These are phyloP conservation scores for Neurospora sp. DNA, from an alignment of 2,329 filamentous ascomycete genomes.

Conservation along the genomic window DNA sequence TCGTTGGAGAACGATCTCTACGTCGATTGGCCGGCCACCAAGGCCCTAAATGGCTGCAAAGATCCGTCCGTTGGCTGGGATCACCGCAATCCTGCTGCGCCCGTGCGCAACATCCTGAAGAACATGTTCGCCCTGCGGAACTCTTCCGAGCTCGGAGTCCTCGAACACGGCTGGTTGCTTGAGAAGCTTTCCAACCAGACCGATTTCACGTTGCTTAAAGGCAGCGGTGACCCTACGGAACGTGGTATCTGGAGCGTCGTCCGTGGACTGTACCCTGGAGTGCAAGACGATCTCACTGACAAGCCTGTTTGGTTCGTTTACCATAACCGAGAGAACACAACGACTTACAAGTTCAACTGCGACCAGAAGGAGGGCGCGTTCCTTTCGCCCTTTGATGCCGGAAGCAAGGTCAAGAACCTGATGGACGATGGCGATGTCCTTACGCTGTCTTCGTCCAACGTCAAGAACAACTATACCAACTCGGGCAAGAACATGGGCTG, in stretches of 20 bases:
- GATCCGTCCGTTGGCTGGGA: slow-evolving; percentile 47
- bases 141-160: slow-evolving; percentile 36
- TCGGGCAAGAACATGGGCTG: slow-evolving; percentile 44
- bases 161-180: slow-evolving; percentile 50
- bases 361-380: slow-evolving; percentile 33
- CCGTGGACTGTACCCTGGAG: slow-evolving; percentile 36
- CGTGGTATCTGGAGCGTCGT: slow-evolving; percentile 49
- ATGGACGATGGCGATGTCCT: slow-evolving; percentile 52
- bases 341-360: slow-evolving; percentile 50
- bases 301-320: slow-evolving; percentile 40
- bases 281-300: slow-evolving; percentile 41
- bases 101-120: slow-evolving; percentile 49
- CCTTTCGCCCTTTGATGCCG: slow-evolving; percentile 44
- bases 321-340: slow-evolving; percentile 36
- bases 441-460: slow-evolving; percentile 35
- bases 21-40: slow-evolving; percentile 43
- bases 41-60: slow-evolving; percentile 40
- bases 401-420: slow-evolving; percentile 49
- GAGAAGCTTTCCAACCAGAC: slow-evolving; percentile 45
- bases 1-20: slow-evolving; percentile 43
- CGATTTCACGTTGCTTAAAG: slow-evolving; percentile 16
- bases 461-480: slow-evolving; percentile 36
- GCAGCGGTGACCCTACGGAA: slow-evolving; percentile 27
- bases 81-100: slow-evolving; percentile 52
- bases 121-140: slow-evolving; percentile 49